phyloP scores from a whole-genome alignment of 2,329 filamentous ascomycete genomes.

The Dothistroma pini region DNA sequence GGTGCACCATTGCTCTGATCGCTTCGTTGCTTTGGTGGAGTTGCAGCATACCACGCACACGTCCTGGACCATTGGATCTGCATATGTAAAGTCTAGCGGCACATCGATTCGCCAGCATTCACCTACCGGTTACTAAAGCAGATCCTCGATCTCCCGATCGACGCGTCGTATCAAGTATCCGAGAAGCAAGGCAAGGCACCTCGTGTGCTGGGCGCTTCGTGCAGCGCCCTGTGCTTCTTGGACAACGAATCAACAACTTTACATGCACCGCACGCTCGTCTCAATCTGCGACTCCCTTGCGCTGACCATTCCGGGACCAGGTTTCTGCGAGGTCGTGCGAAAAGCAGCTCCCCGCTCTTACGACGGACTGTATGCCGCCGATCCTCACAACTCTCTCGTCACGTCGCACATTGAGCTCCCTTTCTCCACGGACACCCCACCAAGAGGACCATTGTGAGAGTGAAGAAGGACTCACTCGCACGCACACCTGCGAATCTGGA shows the following conservation, averaged over 20 bases:
- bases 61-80: background rate
- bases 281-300: constrained; percentile 7
- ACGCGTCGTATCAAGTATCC: constrained; percentile 3
- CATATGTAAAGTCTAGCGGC: background rate
- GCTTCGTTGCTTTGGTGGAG: background rate
- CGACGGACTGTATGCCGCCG: constrained; percentile 2
- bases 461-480: background rate
- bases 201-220: background rate
- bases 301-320: constrained; percentile 2
- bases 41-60: background rate
- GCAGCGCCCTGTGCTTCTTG: background rate
- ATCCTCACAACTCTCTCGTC: constrained; percentile 1
- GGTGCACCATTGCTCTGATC: background rate
- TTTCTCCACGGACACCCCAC: background rate
- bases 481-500: background rate
- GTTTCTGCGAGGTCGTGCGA: background rate
- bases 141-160: constrained; percentile 1
- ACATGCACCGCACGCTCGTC: background rate
- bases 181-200: background rate
- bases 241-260: background rate
- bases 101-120: background rate
- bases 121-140: background rate
- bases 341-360: constrained; percentile 3
- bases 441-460: background rate
- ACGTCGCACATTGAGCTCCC: constrained; percentile 5